phyloP scores from a whole-genome alignment of 169 alveolate genomes.

The Cryptosporidium tyzzeri region DNA sequence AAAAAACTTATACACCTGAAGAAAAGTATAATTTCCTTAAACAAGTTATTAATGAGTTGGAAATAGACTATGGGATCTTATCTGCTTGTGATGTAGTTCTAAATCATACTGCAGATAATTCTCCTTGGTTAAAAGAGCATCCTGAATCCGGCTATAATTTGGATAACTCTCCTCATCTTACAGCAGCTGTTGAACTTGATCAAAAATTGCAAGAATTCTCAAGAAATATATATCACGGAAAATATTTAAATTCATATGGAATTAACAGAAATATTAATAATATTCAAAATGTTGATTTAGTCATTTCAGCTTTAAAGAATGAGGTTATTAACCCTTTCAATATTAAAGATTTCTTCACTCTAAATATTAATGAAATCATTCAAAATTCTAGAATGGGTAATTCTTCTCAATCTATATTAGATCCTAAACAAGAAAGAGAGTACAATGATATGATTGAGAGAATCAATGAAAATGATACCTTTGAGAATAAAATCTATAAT shows the following conservation, averaged over 20 bases:
- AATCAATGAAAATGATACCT: neutral
- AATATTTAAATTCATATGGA: slow-evolving; percentile 77
- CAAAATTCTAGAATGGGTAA: neutral
- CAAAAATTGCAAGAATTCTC: slow-evolving; percentile 84
- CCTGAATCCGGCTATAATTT: slow-evolving; percentile 90
- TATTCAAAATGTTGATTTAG: slow-evolving; percentile 78
- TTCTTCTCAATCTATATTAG: neutral
- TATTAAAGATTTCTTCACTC: slow-evolving; percentile 77
- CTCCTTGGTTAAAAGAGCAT: slow-evolving; percentile 88
- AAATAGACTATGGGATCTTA: slow-evolving; percentile 84
- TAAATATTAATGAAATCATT: slow-evolving; percentile 36
- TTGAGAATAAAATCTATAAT: slow-evolving; percentile 35
- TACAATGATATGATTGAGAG: slow-evolving; percentile 34
- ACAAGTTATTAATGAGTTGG: slow-evolving; percentile 80
- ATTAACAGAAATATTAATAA: slow-evolving; percentile 85
- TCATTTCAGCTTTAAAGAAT: slow-evolving; percentile 81
- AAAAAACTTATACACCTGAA: slow-evolving; percentile 40
- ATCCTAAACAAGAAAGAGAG: neutral
- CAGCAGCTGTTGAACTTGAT: slow-evolving; percentile 89
- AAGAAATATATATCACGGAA: slow-evolving; percentile 80
- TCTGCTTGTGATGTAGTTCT: slow-evolving; percentile 91
- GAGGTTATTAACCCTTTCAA: slow-evolving; percentile 78
- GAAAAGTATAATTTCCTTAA: slow-evolving; percentile 64
- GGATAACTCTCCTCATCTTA: slow-evolving; percentile 88
- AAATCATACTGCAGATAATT: slow-evolving; percentile 92